Evolutionary conservation across 805 yeast genomes (phyloP).

Genomic region (Scheffersomyces spartinae): DNA sequence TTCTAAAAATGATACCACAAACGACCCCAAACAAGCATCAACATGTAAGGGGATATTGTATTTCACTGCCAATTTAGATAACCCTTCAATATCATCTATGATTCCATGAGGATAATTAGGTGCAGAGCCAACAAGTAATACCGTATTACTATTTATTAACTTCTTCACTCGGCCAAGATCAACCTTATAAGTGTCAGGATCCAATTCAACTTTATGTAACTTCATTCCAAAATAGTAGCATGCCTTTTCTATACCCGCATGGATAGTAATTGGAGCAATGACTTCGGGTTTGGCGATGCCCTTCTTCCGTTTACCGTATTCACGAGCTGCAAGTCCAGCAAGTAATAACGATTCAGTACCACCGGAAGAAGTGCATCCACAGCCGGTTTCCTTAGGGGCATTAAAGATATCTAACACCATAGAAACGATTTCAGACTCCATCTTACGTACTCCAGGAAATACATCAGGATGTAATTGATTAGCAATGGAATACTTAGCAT

Average conservation of each 20-base stretch:
- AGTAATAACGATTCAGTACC: constrained; percentile 89
- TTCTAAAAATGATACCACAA: constrained; percentile 70
- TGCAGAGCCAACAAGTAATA: constrained; percentile 82
- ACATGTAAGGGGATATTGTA: constrained; percentile 83
- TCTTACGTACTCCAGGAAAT: constrained; percentile 90
- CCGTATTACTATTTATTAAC: constrained; percentile 69
- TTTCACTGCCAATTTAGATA: constrained; percentile 53
- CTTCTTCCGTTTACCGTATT: constrained; percentile 45
- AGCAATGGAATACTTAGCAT: constrained; percentile 67
- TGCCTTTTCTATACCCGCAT: constrained; percentile 94
- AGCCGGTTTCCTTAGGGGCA: constrained; percentile 43
- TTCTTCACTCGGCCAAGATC: constrained; percentile 49
- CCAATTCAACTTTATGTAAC: constrained; percentile 69
- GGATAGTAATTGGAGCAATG: constrained; percentile 80
- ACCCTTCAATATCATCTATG: constrained; percentile 72
- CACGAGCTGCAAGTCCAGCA: constrained; percentile 82
- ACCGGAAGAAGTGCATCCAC: constrained; percentile 83
- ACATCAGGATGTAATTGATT: constrained; percentile 96
- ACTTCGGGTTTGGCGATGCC: constrained; percentile 73
- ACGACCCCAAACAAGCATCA: constrained; percentile 93
- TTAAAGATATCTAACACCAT: constrained; percentile 78
- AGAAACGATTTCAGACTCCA: constrained; percentile 90
- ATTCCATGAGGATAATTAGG: constrained; percentile 98
- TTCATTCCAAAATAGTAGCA: constrained; percentile 82
- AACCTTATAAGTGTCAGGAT: constrained; percentile 55